Evolutionary conservation across 352 stramenopile species (phyloP).

Genomic region (Phytopythium oedochilum): DNA sequence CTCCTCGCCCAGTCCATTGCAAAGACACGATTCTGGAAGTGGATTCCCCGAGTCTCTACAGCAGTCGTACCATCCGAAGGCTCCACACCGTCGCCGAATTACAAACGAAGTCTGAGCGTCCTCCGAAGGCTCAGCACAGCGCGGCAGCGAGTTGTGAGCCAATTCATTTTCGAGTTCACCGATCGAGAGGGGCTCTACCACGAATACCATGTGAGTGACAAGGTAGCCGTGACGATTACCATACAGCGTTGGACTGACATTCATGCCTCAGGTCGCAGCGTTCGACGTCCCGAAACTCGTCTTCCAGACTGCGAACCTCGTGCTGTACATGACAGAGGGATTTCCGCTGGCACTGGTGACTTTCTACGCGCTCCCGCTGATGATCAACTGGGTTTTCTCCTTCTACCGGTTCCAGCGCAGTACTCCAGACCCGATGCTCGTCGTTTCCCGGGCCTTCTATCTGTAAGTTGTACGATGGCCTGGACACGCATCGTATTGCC

Average conservation of each 20-base stretch:
- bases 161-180: slow-evolving; percentile 21
- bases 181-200: slow-evolving; percentile 32
- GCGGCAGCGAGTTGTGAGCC: slow-evolving; percentile 11
- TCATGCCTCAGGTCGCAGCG: too few relatives aligned
- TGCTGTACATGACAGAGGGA: slow-evolving; percentile 29
- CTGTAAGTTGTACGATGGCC: slow-evolving; percentile 23
- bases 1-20: too few relatives aligned
- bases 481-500: too few relatives aligned
- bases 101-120: too few relatives aligned
- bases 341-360: slow-evolving; percentile 33
- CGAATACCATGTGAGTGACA: slow-evolving; percentile 33
- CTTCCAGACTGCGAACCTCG: slow-evolving; percentile 34
- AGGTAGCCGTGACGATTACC: too few relatives aligned
- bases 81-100: too few relatives aligned
- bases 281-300: slow-evolving; percentile 38
- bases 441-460: slow-evolving; percentile 36
- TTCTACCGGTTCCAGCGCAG: slow-evolving; percentile 47
- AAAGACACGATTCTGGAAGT: too few relatives aligned
- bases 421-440: slow-evolving; percentile 18
- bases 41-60: too few relatives aligned
- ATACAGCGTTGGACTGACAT: too few relatives aligned
- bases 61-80: too few relatives aligned
- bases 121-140: too few relatives aligned
- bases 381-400: slow-evolving; percentile 39
- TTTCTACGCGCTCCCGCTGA: slow-evolving; percentile 32